Conservation (phyloP, 2,329 filamentous ascomycete genomes). For the Tolypocladium cylindrosporum region DNA sequence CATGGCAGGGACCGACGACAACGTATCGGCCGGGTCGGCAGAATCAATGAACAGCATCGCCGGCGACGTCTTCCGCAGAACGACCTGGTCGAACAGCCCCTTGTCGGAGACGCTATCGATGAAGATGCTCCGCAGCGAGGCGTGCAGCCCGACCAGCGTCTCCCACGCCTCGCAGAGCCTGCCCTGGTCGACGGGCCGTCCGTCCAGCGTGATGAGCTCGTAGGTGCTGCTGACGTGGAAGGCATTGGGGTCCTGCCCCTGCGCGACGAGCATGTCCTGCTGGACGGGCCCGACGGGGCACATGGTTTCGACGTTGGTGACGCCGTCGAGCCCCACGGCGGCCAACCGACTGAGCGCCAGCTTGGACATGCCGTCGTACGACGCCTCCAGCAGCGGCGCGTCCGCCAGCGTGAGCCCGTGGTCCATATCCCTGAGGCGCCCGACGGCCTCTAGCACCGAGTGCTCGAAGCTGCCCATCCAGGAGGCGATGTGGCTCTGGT, state of each 20-base stretch:
- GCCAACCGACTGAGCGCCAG: slow-evolving; percentile 32
- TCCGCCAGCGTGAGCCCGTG: slow-evolving; percentile 41
- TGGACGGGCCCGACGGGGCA: slow-evolving; percentile 37
- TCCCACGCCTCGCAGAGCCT: slow-evolving; percentile 41
- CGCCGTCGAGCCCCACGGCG: slow-evolving; percentile 27
- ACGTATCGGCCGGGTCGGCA: slow-evolving; percentile 24
- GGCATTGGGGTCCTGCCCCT: slow-evolving; percentile 28
- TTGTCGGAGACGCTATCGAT: slow-evolving; percentile 38
- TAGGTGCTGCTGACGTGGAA: slow-evolving; percentile 38
- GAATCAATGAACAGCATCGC: slow-evolving; percentile 44
- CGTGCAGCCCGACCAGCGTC: slow-evolving; percentile 33
- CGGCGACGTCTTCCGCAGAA: slow-evolving; percentile 36
- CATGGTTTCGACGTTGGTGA: slow-evolving; percentile 37
- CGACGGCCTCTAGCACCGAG: slow-evolving; percentile 33
- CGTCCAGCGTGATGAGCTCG: slow-evolving; percentile 30
- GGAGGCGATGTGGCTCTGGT: slow-evolving; percentile 30
- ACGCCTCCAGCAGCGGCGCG: slow-evolving; percentile 36
- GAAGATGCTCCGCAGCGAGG: slow-evolving; percentile 39
- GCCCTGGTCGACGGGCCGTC: slow-evolving; percentile 28
- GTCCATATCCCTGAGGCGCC: slow-evolving; percentile 27
- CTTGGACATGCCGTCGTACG: slow-evolving; percentile 33
- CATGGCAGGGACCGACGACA: slow-evolving; percentile 29
- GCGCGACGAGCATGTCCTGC: slow-evolving; percentile 38
- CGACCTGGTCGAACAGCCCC: slow-evolving; percentile 39
- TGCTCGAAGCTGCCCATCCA: slow-evolving; percentile 40